phyloP scores from a whole-genome alignment of 2,329 filamentous ascomycete genomes.

The Ophiostoma himal-ulmi region DNA sequence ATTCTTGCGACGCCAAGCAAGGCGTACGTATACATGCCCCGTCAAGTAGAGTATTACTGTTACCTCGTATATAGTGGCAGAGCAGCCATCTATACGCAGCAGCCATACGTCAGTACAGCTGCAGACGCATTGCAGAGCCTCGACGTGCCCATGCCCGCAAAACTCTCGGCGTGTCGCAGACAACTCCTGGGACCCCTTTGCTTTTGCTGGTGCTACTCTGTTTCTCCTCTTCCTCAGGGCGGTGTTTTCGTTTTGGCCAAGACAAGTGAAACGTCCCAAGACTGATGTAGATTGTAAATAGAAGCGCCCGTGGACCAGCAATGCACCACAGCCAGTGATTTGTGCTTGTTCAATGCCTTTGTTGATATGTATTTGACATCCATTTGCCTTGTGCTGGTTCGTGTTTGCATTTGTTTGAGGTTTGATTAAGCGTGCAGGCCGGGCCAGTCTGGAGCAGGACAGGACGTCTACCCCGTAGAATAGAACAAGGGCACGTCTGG shows the following conservation, averaged over 20 bases:
- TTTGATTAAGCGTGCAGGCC: neutral
- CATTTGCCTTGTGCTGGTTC: too few species aligned
- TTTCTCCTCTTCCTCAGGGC: neutral
- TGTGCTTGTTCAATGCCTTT: too few species aligned
- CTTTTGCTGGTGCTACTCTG: neutral
- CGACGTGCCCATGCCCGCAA: neutral
- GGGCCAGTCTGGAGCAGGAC: too few species aligned
- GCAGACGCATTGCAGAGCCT: too few species aligned
- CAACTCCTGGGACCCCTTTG: conserved; percentile 6
- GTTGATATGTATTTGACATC: neutral
- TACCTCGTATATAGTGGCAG: neutral
- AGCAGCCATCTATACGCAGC: too few species aligned
- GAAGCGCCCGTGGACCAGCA: neutral
- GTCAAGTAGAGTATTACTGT: neutral
- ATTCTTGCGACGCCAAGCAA: neutral
- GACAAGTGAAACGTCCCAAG: conserved; percentile 13
- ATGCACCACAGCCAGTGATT: neutral
- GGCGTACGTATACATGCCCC: neutral
- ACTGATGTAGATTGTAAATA: conserved; percentile 7
- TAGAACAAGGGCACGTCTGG: too few species aligned
- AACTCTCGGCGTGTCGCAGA: conserved; percentile 12
- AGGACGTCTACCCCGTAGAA: too few species aligned
- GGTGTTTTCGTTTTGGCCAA: conserved; percentile 3
- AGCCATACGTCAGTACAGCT: too few species aligned
- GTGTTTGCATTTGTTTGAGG: neutral